Percentiles rank a stretch among this genome's conserved stretches.
Conservation (phyloP, 768 basidiomycete species). For the Strobilomyces echinocephalus region DNA sequence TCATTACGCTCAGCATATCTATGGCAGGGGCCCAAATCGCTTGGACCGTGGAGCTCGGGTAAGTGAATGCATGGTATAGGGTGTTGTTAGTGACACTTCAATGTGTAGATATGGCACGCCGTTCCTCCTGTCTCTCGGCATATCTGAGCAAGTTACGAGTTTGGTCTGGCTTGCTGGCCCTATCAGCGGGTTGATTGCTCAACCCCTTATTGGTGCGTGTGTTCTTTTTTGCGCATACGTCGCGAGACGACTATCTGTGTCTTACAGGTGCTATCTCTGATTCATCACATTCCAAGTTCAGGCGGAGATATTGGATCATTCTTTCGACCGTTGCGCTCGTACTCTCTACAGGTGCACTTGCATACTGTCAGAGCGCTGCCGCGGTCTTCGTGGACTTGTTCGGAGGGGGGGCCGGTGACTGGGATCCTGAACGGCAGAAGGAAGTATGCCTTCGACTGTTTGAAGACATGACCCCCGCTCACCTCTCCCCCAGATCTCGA, state of each 20-base stretch:
- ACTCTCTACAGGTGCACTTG: conserved; percentile 71
- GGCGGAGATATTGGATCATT: conserved; percentile 90
- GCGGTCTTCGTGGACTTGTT: conserved; percentile 71
- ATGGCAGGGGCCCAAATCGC: conserved; percentile 95
- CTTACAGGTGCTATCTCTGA: conserved; percentile 92
- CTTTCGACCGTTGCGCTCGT: conserved; percentile 80
- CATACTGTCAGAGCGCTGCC: conserved; percentile 76
- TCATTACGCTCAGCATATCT: conserved; percentile 79
- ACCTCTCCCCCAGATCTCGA: conserved; percentile 46
- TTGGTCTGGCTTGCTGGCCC: conserved; percentile 96
- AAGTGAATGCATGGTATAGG: conserved; percentile 26
- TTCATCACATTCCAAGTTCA: conserved; percentile 83
- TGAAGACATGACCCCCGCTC: neutral
- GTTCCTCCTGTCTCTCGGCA: conserved; percentile 72
- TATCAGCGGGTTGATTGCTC: conserved; percentile 90
- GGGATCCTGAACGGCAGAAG: conserved; percentile 71
- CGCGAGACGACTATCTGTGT: conserved; percentile 3
- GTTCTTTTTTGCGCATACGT: neutral
- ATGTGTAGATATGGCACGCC: conserved; percentile 85
- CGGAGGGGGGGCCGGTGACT: conserved; percentile 73
- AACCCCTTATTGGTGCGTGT: conserved; percentile 88
- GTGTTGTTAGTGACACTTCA: neutral
- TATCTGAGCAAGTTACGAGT: conserved; percentile 87
- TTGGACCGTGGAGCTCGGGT: conserved; percentile 96
- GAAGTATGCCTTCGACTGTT: conserved; percentile 40